Base-by-base conservation (phyloP, 257 asterid genomes). In the Lycium barbarum region DNA sequence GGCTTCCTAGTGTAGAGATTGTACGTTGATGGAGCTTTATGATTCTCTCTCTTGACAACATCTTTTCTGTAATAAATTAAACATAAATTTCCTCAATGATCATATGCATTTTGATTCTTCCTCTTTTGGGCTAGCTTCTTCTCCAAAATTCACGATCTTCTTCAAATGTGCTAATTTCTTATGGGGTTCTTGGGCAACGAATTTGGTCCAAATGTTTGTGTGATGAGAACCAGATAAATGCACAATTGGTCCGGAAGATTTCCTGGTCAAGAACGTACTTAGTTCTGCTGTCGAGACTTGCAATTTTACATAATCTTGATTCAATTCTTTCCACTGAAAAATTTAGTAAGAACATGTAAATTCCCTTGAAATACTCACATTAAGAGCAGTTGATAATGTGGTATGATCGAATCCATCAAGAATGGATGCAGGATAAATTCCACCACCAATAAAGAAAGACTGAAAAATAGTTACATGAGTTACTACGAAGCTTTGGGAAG, bases 361-460 rank as follows among this genome's bases (percentile, higher is more conserved):
- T 40, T 78, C 3, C 17, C 15, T 72, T 22, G 78, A 26, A 33
- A 68, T 9, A 59, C 95, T 92, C 85, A 93, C 99, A 79, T 96
- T 94, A 72, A 96, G 83, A 0, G 98, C 98, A 0, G 92, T 87
- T 26, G 33, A 26, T 26, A 26, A 26, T 26, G 33, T 26, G 33
- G 33, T 26, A 26, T 26, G 33, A 26, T 93, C 98, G 54, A 96
- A 96, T 22, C 99, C 99, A 3, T 97, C 87, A 26, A 96, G 97
- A 15, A 96, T 79, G 0, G 98, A 93, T 9, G 90, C 58, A 0
- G 98, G 98, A 89, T 96, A 83, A 3, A n/a, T 81, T 72, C 99
- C 99, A 20, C 99, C 99, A 11, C 90, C 97, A 67, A 96, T 26
- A 26, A 85, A 95, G 96, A 92, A 96, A 74, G 98, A 84, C 98